Base-by-base conservation (phyloP, 495 filamentous ascomycete species). In the Penicillium waksmanii region DNA sequence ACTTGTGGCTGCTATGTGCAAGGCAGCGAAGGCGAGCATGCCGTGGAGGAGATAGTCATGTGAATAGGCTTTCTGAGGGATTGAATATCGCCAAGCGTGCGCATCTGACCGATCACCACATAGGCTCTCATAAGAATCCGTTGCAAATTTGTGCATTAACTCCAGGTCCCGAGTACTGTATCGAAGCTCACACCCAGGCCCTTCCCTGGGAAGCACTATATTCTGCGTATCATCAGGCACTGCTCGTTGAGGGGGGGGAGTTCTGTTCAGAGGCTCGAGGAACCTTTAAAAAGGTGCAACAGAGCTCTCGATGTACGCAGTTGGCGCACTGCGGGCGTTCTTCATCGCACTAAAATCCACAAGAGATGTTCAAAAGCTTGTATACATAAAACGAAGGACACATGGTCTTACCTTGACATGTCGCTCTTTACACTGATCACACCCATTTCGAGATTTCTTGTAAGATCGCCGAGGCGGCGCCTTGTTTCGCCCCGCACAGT, bases 81-180 rank as follows among this genome's bases (percentile, higher is more conserved):
- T 43, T 17, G 15, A 17, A 6, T 6, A n/a, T 43, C 17, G 40
- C 40, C 13, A 43, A 19, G 23, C 9, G 3, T 52, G 12, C 27
- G 36, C 49, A 58, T 68, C 66, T 31, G 67, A 63, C 10, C 65
- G 64, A 21, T 61, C 58, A 7, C 63, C 54, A 49, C 69, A 68
- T 3, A 66, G 40, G 38, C 58, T 66, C 15, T 27, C 47, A 49
- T 53, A 62, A 0, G 63, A 61, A 8, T 56, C 59, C 15, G 56
- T 66, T 1, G 63, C 42, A 34, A 56, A 66, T 21, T 50, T 56
- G 47, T 62, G 63, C 63, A 66, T 66, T 9, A 66, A 40, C 43
- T 66, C 58, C 19, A 66, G 43, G 10, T 62, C 58, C 3, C 54
- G 51, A 11, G 50, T 51, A 4, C 17, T 27, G 19, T 47, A 47